Evolutionary conservation across 495 filamentous ascomycete species (phyloP).

Genomic region (Penicillium macrosclerotiorum): DNA sequence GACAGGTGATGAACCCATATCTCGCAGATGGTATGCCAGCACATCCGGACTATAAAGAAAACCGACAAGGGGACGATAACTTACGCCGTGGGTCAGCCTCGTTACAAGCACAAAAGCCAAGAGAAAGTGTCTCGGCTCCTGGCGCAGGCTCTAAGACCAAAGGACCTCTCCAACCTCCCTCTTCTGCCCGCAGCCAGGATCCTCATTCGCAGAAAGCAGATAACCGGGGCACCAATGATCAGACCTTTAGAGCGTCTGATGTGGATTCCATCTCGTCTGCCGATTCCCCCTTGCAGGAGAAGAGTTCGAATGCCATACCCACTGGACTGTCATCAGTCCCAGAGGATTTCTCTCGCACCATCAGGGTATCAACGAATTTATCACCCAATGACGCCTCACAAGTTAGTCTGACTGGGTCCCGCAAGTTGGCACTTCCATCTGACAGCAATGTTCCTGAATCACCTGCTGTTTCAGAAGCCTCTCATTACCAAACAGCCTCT

Average conservation of each 20-base stretch:
- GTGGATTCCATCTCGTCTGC: constrained; percentile 17
- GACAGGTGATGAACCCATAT: constrained; percentile 88
- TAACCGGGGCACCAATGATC: constrained; percentile 50
- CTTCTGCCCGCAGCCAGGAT: constrained; percentile 30
- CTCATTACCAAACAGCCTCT: constrained; percentile 49
- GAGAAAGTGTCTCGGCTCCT: constrained; percentile 24
- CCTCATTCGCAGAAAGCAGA: constrained; percentile 48
- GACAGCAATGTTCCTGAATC: constrained; percentile 26
- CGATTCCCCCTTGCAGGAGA: constrained; percentile 24
- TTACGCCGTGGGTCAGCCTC: constrained; percentile 15
- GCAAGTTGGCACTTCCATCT: constrained; percentile 16
- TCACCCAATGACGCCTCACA: constrained; percentile 20
- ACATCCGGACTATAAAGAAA: constrained; percentile 21
- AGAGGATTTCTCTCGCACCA: constrained; percentile 31
- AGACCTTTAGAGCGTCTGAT: constrained; percentile 15
- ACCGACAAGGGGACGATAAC: constrained; percentile 20
- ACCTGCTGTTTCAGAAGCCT: constrained; percentile 39
- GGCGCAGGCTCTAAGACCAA: constrained; percentile 20
- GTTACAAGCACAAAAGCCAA: constrained; percentile 23
- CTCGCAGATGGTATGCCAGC: constrained; percentile 39
- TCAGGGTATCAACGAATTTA: constrained; percentile 10
- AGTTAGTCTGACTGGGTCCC: constrained; percentile 22
- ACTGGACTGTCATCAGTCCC: constrained; percentile 29
- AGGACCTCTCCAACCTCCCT: constrained; percentile 28
- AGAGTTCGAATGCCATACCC: constrained; percentile 17